Percentiles rank a stretch among this genome's conserved stretches.
These are phyloP conservation scores for Narthecium ossifragum DNA, from an alignment of 106 monocot species.

Conservation along the genomic window DNA sequence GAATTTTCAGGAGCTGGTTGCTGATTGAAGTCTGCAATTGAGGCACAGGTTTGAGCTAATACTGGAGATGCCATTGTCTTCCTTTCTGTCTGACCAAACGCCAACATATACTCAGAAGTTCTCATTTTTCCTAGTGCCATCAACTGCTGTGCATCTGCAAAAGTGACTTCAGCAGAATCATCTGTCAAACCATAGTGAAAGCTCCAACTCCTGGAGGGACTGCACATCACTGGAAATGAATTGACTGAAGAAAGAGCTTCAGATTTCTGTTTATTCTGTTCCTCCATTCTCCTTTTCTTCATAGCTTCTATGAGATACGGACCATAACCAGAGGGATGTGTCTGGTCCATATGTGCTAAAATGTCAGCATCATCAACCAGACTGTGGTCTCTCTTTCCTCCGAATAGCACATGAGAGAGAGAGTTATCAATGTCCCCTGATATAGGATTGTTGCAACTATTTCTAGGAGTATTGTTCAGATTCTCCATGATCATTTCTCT, in stretches of 20 bases:
- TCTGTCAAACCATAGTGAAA: neutral
- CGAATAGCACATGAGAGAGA: neutral
- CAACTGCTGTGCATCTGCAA: neutral
- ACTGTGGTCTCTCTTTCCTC: neutral
- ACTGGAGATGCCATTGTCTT: conserved; percentile 2
- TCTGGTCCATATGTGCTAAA: neutral
- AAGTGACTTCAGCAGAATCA: neutral
- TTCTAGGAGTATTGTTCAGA: neutral
- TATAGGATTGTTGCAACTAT: neutral
- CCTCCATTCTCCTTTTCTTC: neutral
- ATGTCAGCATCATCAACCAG: neutral
- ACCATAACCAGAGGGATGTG: neutral
- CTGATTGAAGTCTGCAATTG: neutral
- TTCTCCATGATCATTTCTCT: neutral
- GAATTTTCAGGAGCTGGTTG: neutral
- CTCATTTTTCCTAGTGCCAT: neutral
- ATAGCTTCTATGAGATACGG: neutral
- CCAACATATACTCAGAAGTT: neutral
- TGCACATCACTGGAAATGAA: too few relatives aligned
- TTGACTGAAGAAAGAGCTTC: neutral
- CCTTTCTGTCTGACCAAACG: neutral
- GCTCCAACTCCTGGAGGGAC: neutral
- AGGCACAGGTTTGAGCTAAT: conserved; percentile 10
- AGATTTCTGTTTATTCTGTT: neutral
- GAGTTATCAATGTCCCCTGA: neutral